Evolutionary conservation across 495 filamentous ascomycete genomes (phyloP), one percentile per base, ranked within the genome.

Genomic region (Lasiosphaeria ovina): DNA sequence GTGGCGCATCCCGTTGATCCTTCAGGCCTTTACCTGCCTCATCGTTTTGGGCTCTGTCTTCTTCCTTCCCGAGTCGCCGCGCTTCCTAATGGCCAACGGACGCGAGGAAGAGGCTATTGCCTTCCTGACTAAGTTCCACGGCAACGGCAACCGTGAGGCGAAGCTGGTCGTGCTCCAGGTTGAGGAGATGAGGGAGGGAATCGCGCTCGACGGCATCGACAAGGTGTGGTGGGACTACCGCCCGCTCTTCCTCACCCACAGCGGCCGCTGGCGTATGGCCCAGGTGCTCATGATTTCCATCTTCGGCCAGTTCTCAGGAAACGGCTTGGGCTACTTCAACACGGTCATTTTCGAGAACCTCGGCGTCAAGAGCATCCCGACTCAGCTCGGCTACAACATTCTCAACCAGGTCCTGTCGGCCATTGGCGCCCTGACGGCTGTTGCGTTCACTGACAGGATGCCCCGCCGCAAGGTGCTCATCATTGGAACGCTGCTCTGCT

Each of bases 21-120:
- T 79, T 8, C 79, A 82, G 69, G 66, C 72, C 11, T 64, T 75
- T 35, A 68, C 76, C 24, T 78, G 78, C 65, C 24, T 75, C 33
- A 66, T 87, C 42, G 73, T 87, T 57, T 74, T 81, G 64, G 57
- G 63, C 14, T 73, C 73, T 35, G 71, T 88, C 59, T 75, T 85
- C 66, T 83, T 88, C 65, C 79, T 88, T 31, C 84, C 85, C 12
- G 85, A 88, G 62, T 84, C 81, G 11, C 86, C 86, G 35, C 81
- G 86, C 52, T 89, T 78, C 79, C 75, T 87, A 34, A 75, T 87
- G 51, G 79, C 81, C 58, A 79, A 84, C 61, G 77, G 78, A 33
- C 77, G 76, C 51, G 66, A 76, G 42, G 80, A 81, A 32, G 75
- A 81, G 65, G 85, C 84, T 7, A 60, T 76, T 33, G 78, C 66